Evolutionary conservation across 352 stramenopile species (phyloP), one percentile per base, ranked within the genome.

Genomic region (Phytophthora capsici): DNA sequence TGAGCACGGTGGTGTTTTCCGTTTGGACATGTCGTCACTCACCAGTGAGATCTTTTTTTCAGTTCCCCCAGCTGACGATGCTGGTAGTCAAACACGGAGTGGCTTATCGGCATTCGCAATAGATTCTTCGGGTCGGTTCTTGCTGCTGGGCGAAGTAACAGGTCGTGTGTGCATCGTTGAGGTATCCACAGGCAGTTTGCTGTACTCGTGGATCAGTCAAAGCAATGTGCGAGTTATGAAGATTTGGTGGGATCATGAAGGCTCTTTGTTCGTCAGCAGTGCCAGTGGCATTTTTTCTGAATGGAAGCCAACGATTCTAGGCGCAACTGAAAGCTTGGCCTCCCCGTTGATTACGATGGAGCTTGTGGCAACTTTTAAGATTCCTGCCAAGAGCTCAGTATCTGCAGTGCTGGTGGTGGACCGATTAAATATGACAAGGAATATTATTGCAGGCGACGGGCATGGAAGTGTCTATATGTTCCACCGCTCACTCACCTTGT

Each of bases 391-490:
- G 51, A 89, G 78, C 47, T 78, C 81, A 0, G 71, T 63, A 6
- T 80, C 85, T 6, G 69, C 77, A 8, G 52, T 93, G 5, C n/a
- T 80, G 13, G 69, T 91, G 5, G 13, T 90, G 12, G 77, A 92
- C 30, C 60, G 67, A 3, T 53, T 26, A 7, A 6, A 6, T 25
- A 50, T 22, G 19, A 86, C 71, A 6, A 74, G 82, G 34, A 87
- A 84, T 65, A 50, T 95, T 16, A 59, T 91, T n/a, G 83, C 72
- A 47, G 88, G 86, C 8, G 88, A 96, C 49, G 84, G 84, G 0
- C 82, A 88, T 36, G 88, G 83, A 14, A 92, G 78, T 52, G 43
- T 96, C 1, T 93, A 84, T 34, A 66, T 79, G 0, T 96, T 92
- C 50, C 37, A 76, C 2, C 80, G 82, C 4, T 45, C 65, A 2